Evolutionary conservation across 2,329 filamentous ascomycete species (phyloP).

Genomic region (Fusarium miscanthi): DNA sequence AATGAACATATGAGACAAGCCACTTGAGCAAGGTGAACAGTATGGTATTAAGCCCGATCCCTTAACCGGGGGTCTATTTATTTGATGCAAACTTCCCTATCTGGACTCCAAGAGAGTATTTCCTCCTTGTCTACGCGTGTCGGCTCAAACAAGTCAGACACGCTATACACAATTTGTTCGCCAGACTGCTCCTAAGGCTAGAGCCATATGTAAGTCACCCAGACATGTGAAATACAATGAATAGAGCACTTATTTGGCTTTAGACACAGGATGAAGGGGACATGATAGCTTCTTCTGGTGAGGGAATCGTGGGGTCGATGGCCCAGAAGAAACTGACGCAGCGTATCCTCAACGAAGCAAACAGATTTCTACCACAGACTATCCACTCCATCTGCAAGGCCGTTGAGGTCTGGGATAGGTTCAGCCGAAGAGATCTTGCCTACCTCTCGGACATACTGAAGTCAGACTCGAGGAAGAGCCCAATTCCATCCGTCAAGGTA

Average conservation of each 20-base stretch:
- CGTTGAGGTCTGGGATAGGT: not conserved
- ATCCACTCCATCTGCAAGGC: not conserved
- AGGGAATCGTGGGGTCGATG: fast-evolving
- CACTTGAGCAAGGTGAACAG: not conserved
- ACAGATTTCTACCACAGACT: not conserved
- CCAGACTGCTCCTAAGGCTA: fast-evolving
- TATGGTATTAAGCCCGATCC: not conserved
- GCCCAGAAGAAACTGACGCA: not conserved
- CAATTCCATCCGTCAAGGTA: not conserved
- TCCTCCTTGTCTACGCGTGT: not conserved
- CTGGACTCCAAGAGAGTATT: slow-evolving; percentile 2
- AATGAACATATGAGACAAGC: too few species aligned
- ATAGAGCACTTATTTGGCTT: fast-evolving
- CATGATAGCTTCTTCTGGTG: fast-evolving
- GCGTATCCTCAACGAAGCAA: not conserved
- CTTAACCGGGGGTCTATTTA: fast-evolving
- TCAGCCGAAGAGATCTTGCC: not conserved
- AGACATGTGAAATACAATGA: fast-evolving
- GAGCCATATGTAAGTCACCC: not conserved
- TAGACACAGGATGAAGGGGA: not conserved
- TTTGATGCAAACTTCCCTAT: not conserved
- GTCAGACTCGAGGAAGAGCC: not conserved
- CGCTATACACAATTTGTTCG: not conserved
- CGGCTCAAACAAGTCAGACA: not conserved
- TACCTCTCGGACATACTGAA: not conserved